Evolutionary conservation across 2,329 filamentous ascomycete species (phyloP).

Genomic region (Trichoderma semiorbis): DNA sequence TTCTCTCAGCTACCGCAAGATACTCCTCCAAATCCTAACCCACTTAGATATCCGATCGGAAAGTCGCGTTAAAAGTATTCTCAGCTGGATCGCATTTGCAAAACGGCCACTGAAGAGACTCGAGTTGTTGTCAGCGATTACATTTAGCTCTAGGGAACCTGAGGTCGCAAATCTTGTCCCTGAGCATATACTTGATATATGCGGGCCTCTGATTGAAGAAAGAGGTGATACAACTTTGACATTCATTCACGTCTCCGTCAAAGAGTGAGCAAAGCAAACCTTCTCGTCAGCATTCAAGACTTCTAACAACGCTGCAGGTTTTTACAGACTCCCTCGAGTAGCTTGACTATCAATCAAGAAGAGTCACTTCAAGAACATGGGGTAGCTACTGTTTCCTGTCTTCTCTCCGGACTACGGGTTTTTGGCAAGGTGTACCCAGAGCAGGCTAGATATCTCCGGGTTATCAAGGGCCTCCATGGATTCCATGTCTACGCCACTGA

Average conservation of each 20-base stretch:
- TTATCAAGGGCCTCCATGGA: background rate
- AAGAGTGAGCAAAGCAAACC: background rate
- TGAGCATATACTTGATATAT: background rate
- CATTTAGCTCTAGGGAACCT: background rate
- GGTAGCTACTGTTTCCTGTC: background rate
- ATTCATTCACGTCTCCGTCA: background rate
- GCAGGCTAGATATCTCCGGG: background rate
- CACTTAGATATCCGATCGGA: background rate
- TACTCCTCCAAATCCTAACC: background rate
- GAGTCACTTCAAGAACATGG: background rate
- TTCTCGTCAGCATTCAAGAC: background rate
- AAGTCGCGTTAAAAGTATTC: background rate
- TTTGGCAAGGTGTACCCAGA: background rate
- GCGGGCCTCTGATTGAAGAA: background rate
- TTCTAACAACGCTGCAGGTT: background rate
- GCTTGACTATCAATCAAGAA: background rate
- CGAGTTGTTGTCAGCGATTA: background rate
- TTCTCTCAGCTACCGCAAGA: background rate
- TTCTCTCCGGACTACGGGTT: background rate
- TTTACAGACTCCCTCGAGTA: background rate
- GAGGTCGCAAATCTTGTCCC: background rate
- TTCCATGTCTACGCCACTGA: background rate
- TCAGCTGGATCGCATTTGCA: background rate
- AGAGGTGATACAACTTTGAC: background rate
- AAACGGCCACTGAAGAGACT: background rate